Evolutionary conservation across 371 early-diverging fungal genomes (phyloP).

Genomic region (Conidiobolus incongruus): DNA sequence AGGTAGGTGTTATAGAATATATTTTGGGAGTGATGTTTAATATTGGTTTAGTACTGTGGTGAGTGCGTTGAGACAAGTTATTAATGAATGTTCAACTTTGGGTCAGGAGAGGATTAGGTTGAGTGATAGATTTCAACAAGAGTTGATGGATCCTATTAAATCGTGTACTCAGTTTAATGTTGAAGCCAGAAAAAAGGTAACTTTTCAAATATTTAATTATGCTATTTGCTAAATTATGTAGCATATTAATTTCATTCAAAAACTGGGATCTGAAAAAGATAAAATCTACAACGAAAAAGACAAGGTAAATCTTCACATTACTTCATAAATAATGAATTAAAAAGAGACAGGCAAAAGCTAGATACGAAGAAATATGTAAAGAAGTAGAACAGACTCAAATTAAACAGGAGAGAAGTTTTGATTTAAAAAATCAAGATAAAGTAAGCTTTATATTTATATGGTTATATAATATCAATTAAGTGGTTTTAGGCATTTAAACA

Average conservation of each 20-base stretch:
- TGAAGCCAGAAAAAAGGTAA: no score
- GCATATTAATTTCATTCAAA: slow-evolving; percentile 43
- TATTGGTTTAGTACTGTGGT: no score
- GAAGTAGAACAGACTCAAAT: slow-evolving; percentile 28
- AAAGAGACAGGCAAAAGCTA: slow-evolving; percentile 16
- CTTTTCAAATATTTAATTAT: no score
- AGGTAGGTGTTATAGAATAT: no score
- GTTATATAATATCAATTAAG: background rate
- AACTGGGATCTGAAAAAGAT: slow-evolving; percentile 34
- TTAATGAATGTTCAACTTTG: no score
- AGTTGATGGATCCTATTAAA: no score
- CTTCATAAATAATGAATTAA: background rate
- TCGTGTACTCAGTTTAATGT: no score
- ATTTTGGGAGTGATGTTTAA: no score
- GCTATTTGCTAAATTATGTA: no score
- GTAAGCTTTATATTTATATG: slow-evolving; percentile 6
- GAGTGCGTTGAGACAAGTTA: no score
- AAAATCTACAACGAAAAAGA: slow-evolving; percentile 39
- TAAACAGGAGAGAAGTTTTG: slow-evolving; percentile 21
- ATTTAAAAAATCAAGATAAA: slow-evolving; percentile 27
- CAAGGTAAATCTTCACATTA: slow-evolving; percentile 15
- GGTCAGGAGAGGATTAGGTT: no score
- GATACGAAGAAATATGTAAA: slow-evolving; percentile 42
- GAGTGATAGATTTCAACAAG: no score
- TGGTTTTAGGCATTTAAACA: slow-evolving; percentile 16